These are phyloP conservation scores for Arthrobotrys entomopaga DNA, from an alignment of 2,329 filamentous ascomycete species.

Conservation along the genomic window DNA sequence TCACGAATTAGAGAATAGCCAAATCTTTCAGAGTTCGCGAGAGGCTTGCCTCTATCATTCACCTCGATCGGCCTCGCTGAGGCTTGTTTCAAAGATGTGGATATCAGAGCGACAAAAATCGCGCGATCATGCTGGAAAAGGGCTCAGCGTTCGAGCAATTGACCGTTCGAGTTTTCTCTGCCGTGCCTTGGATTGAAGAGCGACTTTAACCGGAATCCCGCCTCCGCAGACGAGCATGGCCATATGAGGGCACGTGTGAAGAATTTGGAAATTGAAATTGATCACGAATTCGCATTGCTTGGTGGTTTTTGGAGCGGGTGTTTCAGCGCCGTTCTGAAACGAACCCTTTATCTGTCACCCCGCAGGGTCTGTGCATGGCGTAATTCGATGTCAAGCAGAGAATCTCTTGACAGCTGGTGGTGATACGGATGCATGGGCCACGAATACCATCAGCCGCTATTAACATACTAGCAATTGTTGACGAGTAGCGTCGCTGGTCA, in stretches of 20 bases:
- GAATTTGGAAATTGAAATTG: slow-evolving; percentile 7
- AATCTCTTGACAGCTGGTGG: no score
- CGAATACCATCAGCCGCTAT: no score
- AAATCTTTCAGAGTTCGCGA: no score
- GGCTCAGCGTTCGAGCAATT: slow-evolving; percentile 7
- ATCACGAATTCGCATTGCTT: background rate
- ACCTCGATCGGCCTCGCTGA: background rate
- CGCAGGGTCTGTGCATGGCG: no score
- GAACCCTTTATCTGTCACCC: no score
- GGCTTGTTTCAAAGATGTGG: slow-evolving; percentile 49
- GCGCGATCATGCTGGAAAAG: slow-evolving; percentile 46
- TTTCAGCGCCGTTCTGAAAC: slow-evolving; percentile 35
- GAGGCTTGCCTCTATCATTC: no score
- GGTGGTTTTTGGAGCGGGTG: background rate
- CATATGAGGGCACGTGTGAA: slow-evolving; percentile 31
- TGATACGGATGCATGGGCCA: no score
- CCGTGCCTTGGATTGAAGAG: slow-evolving; percentile 31
- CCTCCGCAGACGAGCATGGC: slow-evolving; percentile 12
- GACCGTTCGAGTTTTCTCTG: slow-evolving; percentile 11
- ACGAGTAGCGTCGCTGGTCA: no score
- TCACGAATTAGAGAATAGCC: background rate
- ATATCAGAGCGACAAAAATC: slow-evolving; percentile 51
- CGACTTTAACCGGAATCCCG: slow-evolving; percentile 37
- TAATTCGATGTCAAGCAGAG: no score
- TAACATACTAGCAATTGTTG: no score